Conservation (phyloP, 139 green algal genomes). For the Picochlorum sp. region DNA sequence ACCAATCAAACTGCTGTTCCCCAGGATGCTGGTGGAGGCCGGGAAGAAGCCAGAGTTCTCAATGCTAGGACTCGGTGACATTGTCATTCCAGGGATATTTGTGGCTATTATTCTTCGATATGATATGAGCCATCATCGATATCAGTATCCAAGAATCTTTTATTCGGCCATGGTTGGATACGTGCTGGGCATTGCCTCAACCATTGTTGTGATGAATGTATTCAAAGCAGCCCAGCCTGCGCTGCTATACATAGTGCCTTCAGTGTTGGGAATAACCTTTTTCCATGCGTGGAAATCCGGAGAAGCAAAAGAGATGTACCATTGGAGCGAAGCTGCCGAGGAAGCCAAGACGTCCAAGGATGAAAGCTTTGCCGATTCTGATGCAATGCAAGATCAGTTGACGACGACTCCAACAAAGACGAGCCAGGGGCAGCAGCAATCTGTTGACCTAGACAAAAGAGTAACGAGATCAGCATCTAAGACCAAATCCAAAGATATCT, state of each 20-base stretch:
- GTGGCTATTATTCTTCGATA: conserved; percentile 90
- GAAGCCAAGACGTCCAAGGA: neutral
- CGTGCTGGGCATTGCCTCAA: conserved; percentile 62
- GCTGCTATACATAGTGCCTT: conserved; percentile 95
- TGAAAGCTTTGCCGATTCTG: neutral
- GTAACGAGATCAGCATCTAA: neutral
- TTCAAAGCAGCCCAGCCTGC: conserved; percentile 94
- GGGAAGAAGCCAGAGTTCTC: conserved; percentile 51
- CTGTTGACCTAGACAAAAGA: neutral
- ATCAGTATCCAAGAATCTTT: conserved; percentile 22
- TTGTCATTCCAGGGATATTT: conserved; percentile 89
- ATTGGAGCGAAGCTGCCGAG: conserved; percentile 20
- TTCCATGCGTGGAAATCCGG: conserved; percentile 42
- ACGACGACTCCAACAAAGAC: neutral
- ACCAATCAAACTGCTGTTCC: conserved; percentile 95
- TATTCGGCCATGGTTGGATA: conserved; percentile 74
- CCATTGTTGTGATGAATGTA: conserved; percentile 93
- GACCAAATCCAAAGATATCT: no score
- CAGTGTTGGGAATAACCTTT: conserved; percentile 56
- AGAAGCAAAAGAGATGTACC: conserved; percentile 41
- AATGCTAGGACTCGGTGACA: conserved; percentile 94
- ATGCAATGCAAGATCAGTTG: neutral
- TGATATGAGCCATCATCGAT: no score
- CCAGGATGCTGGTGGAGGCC: neutral
- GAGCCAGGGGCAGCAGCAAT: no score